A percentile compares a stretch with the other conserved stretches of the same genome.
Conservation (phyloP, 768 basidiomycete species). For the Boletus insuetus region DNA sequence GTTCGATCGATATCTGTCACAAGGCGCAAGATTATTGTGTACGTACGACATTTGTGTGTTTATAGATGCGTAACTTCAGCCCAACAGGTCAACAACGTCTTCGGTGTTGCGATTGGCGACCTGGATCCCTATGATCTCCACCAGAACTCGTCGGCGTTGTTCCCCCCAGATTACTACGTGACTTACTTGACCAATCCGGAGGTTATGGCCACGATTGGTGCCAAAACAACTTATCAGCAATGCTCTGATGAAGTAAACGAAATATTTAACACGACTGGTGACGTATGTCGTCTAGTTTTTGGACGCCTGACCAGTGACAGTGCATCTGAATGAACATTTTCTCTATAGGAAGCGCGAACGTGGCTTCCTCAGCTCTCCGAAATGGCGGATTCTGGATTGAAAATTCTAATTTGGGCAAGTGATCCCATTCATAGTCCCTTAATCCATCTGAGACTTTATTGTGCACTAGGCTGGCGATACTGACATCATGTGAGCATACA, state of each 20-base stretch:
- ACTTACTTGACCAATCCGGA: constrained; percentile 39
- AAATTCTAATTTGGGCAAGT: constrained; percentile 41
- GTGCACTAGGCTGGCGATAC: constrained; percentile 25
- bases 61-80: background rate
- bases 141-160: constrained; percentile 49
- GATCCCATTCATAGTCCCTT: no score
- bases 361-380: constrained; percentile 36
- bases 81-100: constrained; percentile 46
- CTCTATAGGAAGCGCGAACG: constrained; percentile 33
- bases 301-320: no score
- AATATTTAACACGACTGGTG: constrained; percentile 52
- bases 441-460: background rate
- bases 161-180: constrained; percentile 58
- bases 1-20: constrained; percentile 49
- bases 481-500: constrained; percentile 23
- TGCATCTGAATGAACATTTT: background rate
- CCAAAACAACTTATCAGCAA: constrained; percentile 44
- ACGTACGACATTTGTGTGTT: constrained; percentile 16
- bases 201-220: constrained; percentile 49
- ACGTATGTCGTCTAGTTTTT: constrained; percentile 37
- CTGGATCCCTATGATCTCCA: constrained; percentile 56
- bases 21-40: constrained; percentile 57
- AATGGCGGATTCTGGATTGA: constrained; percentile 36
- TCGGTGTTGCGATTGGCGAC: constrained; percentile 49
- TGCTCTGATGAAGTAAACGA: constrained; percentile 45